Conservation (phyloP, 2,329 filamentous ascomycete species). For the Penicillium sumatraense region DNA sequence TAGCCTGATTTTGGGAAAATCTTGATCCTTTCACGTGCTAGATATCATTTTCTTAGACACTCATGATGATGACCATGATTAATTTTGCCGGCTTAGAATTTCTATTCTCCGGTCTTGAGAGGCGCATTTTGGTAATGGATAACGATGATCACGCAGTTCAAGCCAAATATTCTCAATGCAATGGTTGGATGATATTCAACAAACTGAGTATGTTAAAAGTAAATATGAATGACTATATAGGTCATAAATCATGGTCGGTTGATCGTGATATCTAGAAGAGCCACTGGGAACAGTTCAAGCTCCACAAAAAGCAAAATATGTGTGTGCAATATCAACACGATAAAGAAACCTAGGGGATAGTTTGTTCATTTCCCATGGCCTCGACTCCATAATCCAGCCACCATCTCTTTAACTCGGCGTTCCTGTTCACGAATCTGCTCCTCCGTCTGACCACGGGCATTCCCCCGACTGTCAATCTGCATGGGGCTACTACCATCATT, state of each 20-base stretch:
- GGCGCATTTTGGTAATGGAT: not conserved
- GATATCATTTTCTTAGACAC: not conserved
- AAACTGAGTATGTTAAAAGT: no score
- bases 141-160: no score
- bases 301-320: not conserved
- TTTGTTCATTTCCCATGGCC: conserved; percentile 26
- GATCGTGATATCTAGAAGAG: conserved; percentile 9
- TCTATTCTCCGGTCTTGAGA: not conserved
- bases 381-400: conserved; percentile 60
- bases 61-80: conserved; percentile 14
- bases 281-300: not conserved
- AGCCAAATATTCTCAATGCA: no score
- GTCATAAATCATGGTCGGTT: conserved; percentile 17
- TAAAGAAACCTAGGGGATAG: not conserved
- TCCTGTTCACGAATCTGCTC: conserved; percentile 66
- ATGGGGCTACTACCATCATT: conserved; percentile 34
- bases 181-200: not conserved
- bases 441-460: conserved; percentile 65
- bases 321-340: not conserved
- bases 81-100: not conserved
- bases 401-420: conserved; percentile 62
- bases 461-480: conserved; percentile 63
- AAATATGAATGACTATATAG: no score
- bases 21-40: not conserved
- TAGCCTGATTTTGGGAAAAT: conserved; percentile 5